phyloP scores from a whole-genome alignment of 2,329 filamentous ascomycete species.

The Sporothrix sp. region DNA sequence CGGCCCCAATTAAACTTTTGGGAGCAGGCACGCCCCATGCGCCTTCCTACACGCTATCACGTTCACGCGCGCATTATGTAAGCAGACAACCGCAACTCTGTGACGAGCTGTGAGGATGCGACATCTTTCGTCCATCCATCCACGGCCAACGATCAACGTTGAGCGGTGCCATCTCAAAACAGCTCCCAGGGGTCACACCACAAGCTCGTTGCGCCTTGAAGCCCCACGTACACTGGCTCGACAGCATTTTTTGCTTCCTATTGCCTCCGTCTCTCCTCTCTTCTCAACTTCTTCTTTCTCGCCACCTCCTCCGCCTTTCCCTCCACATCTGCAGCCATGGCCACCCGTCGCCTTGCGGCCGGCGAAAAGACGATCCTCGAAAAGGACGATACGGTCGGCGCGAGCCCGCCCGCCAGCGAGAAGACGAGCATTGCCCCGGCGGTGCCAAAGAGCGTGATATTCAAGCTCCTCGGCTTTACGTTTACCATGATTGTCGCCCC shows the following conservation, averaged over 20 bases:
- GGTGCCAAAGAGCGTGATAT: constrained; percentile 72
- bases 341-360: constrained; percentile 56
- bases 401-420: constrained; percentile 33
- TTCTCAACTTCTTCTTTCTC: neutral
- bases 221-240: too few species aligned
- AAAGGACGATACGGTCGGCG: constrained; percentile 40
- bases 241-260: neutral
- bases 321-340: constrained; percentile 38
- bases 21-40: neutral
- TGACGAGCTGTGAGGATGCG: neutral
- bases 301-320: too few species aligned
- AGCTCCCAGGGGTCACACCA: too few species aligned
- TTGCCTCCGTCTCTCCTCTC: neutral
- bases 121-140: too few species aligned
- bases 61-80: constrained; percentile 12
- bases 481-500: constrained; percentile 82
- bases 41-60: constrained; percentile 18
- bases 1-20: constrained; percentile 4
- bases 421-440: constrained; percentile 71
- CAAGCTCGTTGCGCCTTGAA: too few species aligned
- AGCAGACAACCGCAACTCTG: neutral
- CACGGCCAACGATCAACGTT: too few species aligned
- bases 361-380: constrained; percentile 58
- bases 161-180: too few species aligned
- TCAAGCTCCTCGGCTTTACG: constrained; percentile 84